These are phyloP conservation scores for Yarrowia osloensis DNA, from an alignment of 805 yeast genomes.

Conservation along the genomic window DNA sequence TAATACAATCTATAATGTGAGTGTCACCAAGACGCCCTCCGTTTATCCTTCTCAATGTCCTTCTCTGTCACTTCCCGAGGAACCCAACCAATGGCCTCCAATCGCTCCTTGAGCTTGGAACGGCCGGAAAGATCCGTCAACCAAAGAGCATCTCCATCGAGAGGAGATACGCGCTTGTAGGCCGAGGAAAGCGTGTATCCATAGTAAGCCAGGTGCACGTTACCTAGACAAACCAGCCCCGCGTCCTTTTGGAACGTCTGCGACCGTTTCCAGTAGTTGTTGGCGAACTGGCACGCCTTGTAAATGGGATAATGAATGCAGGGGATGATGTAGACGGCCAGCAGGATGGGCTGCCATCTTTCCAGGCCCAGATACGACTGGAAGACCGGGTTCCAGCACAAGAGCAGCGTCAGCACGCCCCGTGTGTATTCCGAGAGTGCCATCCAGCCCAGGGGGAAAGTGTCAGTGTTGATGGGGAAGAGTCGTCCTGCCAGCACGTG, in stretches of 20 bases:
- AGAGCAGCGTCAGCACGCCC: background rate
- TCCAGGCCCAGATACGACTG: background rate
- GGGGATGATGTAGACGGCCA: slow-evolving; percentile 17
- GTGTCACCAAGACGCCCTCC: slow-evolving; percentile 5
- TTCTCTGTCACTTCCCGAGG: background rate
- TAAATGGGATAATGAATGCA: slow-evolving; percentile 15
- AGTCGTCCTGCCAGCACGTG: slow-evolving; percentile 11
- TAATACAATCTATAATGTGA: slow-evolving; percentile 1
- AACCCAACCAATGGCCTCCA: slow-evolving; percentile 11
- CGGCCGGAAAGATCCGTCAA: background rate
- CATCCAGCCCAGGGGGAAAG: slow-evolving; percentile 14
- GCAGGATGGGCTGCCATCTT: background rate
- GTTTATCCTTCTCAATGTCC: background rate
- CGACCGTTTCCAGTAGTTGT: slow-evolving; percentile 18
- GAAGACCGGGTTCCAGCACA: slow-evolving; percentile 13
- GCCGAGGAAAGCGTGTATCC: slow-evolving; percentile 26
- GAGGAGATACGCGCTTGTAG: slow-evolving; percentile 14
- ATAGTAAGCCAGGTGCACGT: background rate
- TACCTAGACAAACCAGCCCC: background rate
- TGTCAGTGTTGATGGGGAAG: slow-evolving; percentile 16
- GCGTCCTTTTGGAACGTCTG: slow-evolving; percentile 20
- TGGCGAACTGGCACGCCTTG: slow-evolving; percentile 11
- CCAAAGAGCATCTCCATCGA: slow-evolving; percentile 21
- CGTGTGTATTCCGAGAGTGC: slow-evolving; percentile 1
- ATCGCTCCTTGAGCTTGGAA: background rate